A percentile compares a stretch with the other conserved stretches of the same genome.
Evolutionary conservation across 2,329 filamentous ascomycete species (phyloP).

Genomic region (Penicillium sp.): DNA sequence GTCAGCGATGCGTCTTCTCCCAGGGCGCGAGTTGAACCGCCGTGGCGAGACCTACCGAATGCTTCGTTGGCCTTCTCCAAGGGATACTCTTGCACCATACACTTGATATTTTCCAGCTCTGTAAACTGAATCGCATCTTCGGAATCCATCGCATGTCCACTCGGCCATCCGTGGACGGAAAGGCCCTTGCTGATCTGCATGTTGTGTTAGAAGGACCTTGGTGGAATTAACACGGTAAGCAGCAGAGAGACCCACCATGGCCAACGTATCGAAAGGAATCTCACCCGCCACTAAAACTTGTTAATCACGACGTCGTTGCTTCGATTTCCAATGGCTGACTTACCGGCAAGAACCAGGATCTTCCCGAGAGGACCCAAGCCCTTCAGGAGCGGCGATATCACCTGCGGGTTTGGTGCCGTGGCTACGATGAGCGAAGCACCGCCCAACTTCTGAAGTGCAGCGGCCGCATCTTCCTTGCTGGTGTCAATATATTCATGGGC

Average conservation of each 20-base stretch:
- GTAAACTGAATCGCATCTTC: constrained; percentile 50
- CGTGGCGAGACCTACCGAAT: constrained; percentile 41
- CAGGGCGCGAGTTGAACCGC: background rate
- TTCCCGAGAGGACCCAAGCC: constrained; percentile 37
- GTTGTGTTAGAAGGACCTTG: constrained; percentile 8
- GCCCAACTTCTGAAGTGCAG: constrained; percentile 37
- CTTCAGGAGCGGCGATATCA: constrained; percentile 36
- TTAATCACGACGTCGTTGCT: background rate
- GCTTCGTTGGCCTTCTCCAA: constrained; percentile 45
- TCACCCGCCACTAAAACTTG: constrained; percentile 11
- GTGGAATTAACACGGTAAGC: background rate
- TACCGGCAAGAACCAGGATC: constrained; percentile 37
- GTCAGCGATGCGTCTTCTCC: constrained; percentile 32
- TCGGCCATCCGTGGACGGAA: constrained; percentile 53
- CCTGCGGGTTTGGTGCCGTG: constrained; percentile 37
- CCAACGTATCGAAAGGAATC: constrained; percentile 9
- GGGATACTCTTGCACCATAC: constrained; percentile 55
- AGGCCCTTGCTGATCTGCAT: constrained; percentile 47
- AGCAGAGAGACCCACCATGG: constrained; percentile 15
- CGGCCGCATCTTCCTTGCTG: constrained; percentile 34
- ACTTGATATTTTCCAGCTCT: constrained; percentile 51
- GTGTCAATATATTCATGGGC: constrained; percentile 54
- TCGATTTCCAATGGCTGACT: background rate
- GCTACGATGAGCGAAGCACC: constrained; percentile 37
- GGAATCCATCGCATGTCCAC: constrained; percentile 52